Base-by-base conservation (phyloP, 1,139 yeast genomes). In the Arxiozyma bovina region DNA sequence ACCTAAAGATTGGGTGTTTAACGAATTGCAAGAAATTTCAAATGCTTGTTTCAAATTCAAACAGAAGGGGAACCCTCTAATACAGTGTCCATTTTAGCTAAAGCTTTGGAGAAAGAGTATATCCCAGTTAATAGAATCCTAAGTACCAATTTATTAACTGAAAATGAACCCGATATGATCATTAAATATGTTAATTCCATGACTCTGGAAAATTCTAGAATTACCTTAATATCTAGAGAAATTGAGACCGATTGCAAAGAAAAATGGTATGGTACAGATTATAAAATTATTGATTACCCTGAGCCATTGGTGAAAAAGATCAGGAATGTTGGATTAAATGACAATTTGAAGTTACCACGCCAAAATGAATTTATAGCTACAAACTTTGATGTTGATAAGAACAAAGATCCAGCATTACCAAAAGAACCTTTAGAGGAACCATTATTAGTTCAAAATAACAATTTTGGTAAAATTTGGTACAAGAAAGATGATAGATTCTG, bases 181-280 rank as follows among this genome's bases (percentile, higher is more conserved):
- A 66, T 69, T 20, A 73, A 79, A n/a, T 81, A 78, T 60, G 78
- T 79, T 15, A 62, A 70, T 0, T 74, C 74, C 57, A 73, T 93
- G 55, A 77, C 66, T 48, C 77, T 83, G 0, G 74, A 77, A 27
- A 89, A 87, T 62, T 79, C 85, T 60, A 77, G 91, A 59, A 74
- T 81, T 11, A 74, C 78, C 42, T 68, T 91, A 45, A 74, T 83
- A 11, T 77, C 87, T 0, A 82, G 79, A 60, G 70, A 71, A 8
- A 70, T 79, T 38, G 68, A 67, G 27, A 70, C 73, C 2, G 67
- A 72, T 51, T 59, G 71, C 22, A 74, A 63, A 18, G 99, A 93
- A 69, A 76, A 80, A 63, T 91, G 96, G 96, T 93, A 93, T 65
- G 96, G 96, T 5, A 89, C 98, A 0, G 85, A 86, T 60, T 87